Percentiles rank a stretch among this genome's conserved stretches.
These are phyloP conservation scores for Periconia digitata DNA, from an alignment of 2,329 filamentous ascomycete genomes.

Conservation along the genomic window DNA sequence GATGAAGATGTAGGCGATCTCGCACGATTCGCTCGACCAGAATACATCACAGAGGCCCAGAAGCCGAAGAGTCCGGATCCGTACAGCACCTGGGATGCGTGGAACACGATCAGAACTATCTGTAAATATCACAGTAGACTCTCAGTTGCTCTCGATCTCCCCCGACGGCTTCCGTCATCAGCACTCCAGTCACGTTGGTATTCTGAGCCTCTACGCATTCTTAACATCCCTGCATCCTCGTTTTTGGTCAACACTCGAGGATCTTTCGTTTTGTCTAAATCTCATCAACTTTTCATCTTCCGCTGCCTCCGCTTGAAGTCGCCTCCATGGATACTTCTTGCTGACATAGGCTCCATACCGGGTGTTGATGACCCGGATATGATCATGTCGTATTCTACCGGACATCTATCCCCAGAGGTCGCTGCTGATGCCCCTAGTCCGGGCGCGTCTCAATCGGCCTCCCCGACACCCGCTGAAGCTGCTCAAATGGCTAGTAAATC, in stretches of 20 bases:
- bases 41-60: slow-evolving; percentile 35
- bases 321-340: slow-evolving; percentile 62
- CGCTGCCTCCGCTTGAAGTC: slow-evolving; percentile 60
- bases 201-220: slow-evolving; percentile 62
- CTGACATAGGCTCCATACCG: slow-evolving; percentile 59
- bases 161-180: slow-evolving; percentile 59
- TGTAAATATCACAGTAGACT: slow-evolving; percentile 84
- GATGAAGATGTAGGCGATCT: slow-evolving; percentile 56
- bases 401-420: slow-evolving; percentile 45
- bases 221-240: slow-evolving; percentile 54
- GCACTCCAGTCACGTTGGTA: slow-evolving; percentile 63
- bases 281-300: slow-evolving; percentile 59
- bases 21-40: slow-evolving; percentile 48
- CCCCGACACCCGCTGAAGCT: slow-evolving; percentile 71
- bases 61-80: slow-evolving; percentile 58
- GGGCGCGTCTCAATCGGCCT: slow-evolving; percentile 21
- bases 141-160: slow-evolving; percentile 66
- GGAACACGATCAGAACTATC: slow-evolving; percentile 81
- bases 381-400: slow-evolving; percentile 40
- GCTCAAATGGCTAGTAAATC: slow-evolving; percentile 43
- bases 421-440: slow-evolving; percentile 42
- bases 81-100: slow-evolving; percentile 87
- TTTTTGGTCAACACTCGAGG: slow-evolving; percentile 62
- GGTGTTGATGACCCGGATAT: slow-evolving; percentile 47
- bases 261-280: slow-evolving; percentile 60